A percentile compares a stretch with the other conserved stretches of the same genome.
These are phyloP conservation scores for Sporothrix pseudoabietina DNA, from an alignment of 2,329 filamentous ascomycete genomes.

Conservation along the genomic window DNA sequence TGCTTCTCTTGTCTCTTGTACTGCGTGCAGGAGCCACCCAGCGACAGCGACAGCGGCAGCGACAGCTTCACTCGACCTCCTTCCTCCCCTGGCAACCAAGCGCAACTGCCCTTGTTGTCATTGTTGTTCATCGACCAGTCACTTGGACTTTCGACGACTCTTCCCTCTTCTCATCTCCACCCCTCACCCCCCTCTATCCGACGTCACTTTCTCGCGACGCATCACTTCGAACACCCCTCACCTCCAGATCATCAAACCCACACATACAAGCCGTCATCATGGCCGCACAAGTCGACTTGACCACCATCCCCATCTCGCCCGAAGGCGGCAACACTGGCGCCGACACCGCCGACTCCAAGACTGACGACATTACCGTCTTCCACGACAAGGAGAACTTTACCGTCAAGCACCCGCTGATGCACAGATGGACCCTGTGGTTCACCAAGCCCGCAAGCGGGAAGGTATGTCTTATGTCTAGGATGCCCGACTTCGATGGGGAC, in stretches of 20 bases:
- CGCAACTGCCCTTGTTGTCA: not conserved
- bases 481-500: not conserved
- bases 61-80: not conserved
- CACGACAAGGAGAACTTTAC: slow-evolving; percentile 99
- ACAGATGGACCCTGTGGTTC: slow-evolving; percentile 99
- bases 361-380: slow-evolving; percentile 86
- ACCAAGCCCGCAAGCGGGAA: slow-evolving; percentile 96
- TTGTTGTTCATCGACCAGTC: not conserved
- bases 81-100: slow-evolving; percentile 13
- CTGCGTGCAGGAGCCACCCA: slow-evolving; percentile 30
- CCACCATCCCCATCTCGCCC: slow-evolving; percentile 68
- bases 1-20: slow-evolving; percentile 29
- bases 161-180: not conserved
- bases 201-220: not conserved
- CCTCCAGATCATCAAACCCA: not conserved
- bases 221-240: not conserved
- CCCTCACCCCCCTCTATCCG: not conserved
- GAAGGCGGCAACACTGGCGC: slow-evolving; percentile 58
- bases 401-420: slow-evolving; percentile 96
- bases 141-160: not conserved
- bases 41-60: not conserved
- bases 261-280: slow-evolving; percentile 37
- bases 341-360: slow-evolving; percentile 48
- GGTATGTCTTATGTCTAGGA: slow-evolving; percentile 58
- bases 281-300: slow-evolving; percentile 65